These are phyloP conservation scores for Pestalotiopsis sp. DNA, from an alignment of 2,329 filamentous ascomycete genomes.

Conservation along the genomic window DNA sequence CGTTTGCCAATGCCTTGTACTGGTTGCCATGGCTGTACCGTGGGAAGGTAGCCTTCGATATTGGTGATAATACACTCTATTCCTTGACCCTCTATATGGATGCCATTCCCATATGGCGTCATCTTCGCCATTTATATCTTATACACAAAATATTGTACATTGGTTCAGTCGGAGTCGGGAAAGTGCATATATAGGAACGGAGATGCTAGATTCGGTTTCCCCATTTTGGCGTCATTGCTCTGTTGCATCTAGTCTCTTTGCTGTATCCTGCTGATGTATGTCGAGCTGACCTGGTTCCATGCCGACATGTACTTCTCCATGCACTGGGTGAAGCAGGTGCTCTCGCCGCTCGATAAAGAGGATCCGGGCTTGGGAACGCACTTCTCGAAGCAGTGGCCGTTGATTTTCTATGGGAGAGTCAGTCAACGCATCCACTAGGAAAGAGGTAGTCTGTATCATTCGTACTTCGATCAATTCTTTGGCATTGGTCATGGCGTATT, in stretches of 20 bases:
- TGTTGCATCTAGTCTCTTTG: conserved; percentile 41
- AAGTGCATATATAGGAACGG: not conserved
- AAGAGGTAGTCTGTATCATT: conserved; percentile 1
- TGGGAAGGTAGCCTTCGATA: not conserved
- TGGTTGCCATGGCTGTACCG: not conserved
- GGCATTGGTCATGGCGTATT: conserved; percentile 70
- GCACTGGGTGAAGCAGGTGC: conserved; percentile 73
- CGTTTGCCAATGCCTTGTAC: not conserved
- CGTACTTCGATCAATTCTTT: conserved; percentile 70
- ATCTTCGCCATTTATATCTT: not conserved
- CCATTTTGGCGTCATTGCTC: not conserved
- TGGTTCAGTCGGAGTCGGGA: not conserved
- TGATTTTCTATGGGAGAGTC: conserved; percentile 64
- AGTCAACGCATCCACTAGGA: not conserved
- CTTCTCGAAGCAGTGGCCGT: conserved; percentile 79
- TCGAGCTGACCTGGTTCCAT: conserved; percentile 74
- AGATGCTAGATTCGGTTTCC: not conserved
- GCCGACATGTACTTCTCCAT: conserved; percentile 85
- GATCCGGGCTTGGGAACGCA: conserved; percentile 73
- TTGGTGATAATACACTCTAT: not conserved
- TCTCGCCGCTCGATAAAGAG: conserved; percentile 68
- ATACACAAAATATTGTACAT: conserved; percentile 9
- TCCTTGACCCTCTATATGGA: not conserved
- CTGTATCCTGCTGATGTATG: conserved; percentile 68
- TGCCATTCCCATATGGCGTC: not conserved